Evolutionary conservation across 208 protist genomes (phyloP).

Genomic region (Trypanosoma melophagium): DNA sequence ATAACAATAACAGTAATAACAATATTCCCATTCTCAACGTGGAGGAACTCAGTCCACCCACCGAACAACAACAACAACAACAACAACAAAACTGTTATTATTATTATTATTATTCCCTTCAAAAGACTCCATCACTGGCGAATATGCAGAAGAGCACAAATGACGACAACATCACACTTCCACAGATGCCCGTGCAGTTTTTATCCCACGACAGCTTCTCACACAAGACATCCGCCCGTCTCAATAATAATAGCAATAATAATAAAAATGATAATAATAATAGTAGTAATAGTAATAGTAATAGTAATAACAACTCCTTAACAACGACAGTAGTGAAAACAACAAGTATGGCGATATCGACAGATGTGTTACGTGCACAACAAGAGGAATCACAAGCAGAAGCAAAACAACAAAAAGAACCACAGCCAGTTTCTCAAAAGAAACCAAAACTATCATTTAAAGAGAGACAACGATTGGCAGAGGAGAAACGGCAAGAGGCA

Average conservation of each 20-base stretch:
- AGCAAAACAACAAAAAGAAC: neutral
- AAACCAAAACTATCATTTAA: neutral
- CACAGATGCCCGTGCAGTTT: neutral
- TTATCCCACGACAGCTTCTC: neutral
- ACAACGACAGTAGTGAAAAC: too few species aligned
- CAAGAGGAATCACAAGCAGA: neutral
- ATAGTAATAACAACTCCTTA: neutral
- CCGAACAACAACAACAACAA: too few species aligned
- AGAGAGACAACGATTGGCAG: neutral
- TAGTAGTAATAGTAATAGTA: neutral
- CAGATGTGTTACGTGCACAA: neutral
- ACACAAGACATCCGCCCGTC: neutral
- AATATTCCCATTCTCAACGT: too few species aligned
- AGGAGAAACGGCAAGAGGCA: too few species aligned
- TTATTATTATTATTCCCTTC: too few species aligned
- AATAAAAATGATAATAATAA: slow-evolving; percentile 5
- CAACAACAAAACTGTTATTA: too few species aligned
- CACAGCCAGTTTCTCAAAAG: too few species aligned
- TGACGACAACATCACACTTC: neutral
- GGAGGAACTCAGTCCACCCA: too few species aligned
- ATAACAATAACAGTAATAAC: too few species aligned
- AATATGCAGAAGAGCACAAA: neutral
- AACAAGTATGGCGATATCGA: too few species aligned
- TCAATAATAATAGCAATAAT: neutral
- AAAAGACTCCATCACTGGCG: neutral